phyloP scores from a whole-genome alignment of 495 filamentous ascomycete genomes.

The Annulohypoxylon bovei region DNA sequence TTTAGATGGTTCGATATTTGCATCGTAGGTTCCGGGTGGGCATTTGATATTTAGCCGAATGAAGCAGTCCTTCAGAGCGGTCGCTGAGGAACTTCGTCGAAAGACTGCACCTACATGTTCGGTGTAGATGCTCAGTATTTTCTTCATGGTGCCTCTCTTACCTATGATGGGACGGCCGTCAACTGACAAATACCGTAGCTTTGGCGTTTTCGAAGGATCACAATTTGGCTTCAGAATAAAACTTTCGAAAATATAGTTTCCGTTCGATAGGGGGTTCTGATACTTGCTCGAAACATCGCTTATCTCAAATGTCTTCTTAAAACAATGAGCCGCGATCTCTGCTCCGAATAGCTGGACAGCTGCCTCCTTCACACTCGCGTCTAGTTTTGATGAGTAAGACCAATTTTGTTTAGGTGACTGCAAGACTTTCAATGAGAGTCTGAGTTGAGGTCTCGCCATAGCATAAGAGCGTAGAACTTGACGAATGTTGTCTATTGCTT shows the following conservation, averaged over 20 bases:
- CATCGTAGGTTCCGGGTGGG: conserved; percentile 77
- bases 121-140: conserved; percentile 62
- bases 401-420: conserved; percentile 72
- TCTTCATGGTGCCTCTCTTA: conserved; percentile 70
- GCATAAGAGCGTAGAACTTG: conserved; percentile 78
- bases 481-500: conserved; percentile 71
- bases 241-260: conserved; percentile 57
- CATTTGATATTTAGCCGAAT: conserved; percentile 78
- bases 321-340: conserved; percentile 65
- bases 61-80: conserved; percentile 69
- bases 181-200: conserved; percentile 75
- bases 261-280: neutral
- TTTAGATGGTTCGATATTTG: conserved; percentile 90
- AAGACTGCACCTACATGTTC: conserved; percentile 26
- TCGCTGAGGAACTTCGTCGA: conserved; percentile 10
- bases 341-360: conserved; percentile 75
- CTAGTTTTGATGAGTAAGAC: conserved; percentile 72
- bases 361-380: conserved; percentile 68
- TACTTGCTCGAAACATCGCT: neutral
- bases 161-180: conserved; percentile 80
- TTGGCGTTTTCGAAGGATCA: conserved; percentile 64
- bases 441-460: conserved; percentile 71
- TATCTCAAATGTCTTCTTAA: conserved; percentile 39
- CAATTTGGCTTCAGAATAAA: conserved; percentile 66
- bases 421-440: conserved; percentile 74